Base-by-base conservation (phyloP, 495 filamentous ascomycete species). In the Sphaerosporella brunnea region DNA sequence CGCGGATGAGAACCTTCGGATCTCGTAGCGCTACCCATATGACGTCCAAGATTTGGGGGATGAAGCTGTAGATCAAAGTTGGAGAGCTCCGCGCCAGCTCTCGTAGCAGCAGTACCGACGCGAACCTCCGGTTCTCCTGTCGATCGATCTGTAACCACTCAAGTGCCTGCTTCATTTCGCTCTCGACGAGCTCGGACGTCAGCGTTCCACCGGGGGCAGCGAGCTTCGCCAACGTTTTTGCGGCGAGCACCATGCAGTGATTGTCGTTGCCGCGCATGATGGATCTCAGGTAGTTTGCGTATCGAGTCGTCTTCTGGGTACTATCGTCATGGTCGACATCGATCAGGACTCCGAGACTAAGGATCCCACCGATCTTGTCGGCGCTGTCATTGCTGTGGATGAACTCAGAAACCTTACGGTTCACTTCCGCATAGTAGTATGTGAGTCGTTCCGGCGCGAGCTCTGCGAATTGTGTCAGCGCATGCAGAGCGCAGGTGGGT, bases 101-200 rank as follows among this genome's bases (percentile, higher is more conserved):
- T 28, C 84, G 74, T 26, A 99, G 75, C 16, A 90, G 77, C 15
- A 99, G 70, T 19, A 94, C 88, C 3, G 90, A 88, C 25, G 82
- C 82, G 62, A 93, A 95, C 35, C 90, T 75, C 52, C 90, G 70
- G 52, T 83, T 84, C 65, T 99, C 90, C 55, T 90, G 78, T 21
- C 88, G 73, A 52, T 95, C 92, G n/a, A 82, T 80, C 56, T 95
- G 88, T 39, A 99, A 70, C 82, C 83, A 94, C 66, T 99, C 90
- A 34, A 96, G 66, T 0, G 90, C 87, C 7, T 83, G 82, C 59
- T 93, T 86, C 35, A 96, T 84, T 61, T 99, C 92, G 49, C 85
- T 83, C 54, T 99, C 90, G 34, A 99, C 92, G 35, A 99, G 68
- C 65, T 96, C 92, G 1, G 90, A 90, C 30, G 92, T 93, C 44